A percentile compares a stretch with the other conserved stretches of the same genome.
These are phyloP conservation scores for Cystobasidium tubakii DNA, from an alignment of 768 basidiomycete genomes.

Conservation along the genomic window DNA sequence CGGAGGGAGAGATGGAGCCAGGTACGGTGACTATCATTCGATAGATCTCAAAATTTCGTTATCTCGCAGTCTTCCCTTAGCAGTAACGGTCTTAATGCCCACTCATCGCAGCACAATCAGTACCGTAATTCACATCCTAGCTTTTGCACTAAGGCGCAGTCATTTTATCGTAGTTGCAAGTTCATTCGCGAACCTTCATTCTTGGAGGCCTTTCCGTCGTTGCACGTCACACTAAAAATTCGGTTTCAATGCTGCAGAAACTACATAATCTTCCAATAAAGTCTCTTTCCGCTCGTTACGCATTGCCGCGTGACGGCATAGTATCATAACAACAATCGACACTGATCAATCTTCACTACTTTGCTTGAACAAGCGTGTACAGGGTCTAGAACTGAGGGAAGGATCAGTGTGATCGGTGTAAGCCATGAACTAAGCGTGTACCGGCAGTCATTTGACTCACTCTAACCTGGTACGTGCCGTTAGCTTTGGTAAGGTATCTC, in stretches of 20 bases:
- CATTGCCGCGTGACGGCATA: too few relatives aligned
- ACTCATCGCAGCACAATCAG: too few relatives aligned
- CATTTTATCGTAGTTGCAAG: too few relatives aligned
- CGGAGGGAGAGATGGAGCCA: slow-evolving; percentile 28
- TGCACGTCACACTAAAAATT: too few relatives aligned
- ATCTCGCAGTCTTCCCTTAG: neutral
- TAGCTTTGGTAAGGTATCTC: slow-evolving; percentile 49
- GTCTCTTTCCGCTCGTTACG: too few relatives aligned
- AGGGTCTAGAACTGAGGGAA: neutral
- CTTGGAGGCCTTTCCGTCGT: too few relatives aligned
- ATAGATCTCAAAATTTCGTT: neutral
- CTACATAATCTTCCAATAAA: too few relatives aligned
- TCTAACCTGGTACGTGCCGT: slow-evolving; percentile 85
- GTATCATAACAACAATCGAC: too few relatives aligned
- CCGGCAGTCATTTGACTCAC: slow-evolving; percentile 55
- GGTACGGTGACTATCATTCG: slow-evolving; percentile 35
- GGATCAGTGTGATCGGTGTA: neutral
- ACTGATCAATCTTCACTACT: neutral
- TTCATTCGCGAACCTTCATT: too few relatives aligned
- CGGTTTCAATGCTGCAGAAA: too few relatives aligned
- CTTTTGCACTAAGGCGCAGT: too few relatives aligned
- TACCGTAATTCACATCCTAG: too few relatives aligned
- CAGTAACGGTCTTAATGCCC: neutral
- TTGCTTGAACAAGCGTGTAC: neutral
- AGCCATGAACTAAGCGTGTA: neutral